phyloP scores from a whole-genome alignment of 768 basidiomycete genomes.

The Lactarius hengduanensis region DNA sequence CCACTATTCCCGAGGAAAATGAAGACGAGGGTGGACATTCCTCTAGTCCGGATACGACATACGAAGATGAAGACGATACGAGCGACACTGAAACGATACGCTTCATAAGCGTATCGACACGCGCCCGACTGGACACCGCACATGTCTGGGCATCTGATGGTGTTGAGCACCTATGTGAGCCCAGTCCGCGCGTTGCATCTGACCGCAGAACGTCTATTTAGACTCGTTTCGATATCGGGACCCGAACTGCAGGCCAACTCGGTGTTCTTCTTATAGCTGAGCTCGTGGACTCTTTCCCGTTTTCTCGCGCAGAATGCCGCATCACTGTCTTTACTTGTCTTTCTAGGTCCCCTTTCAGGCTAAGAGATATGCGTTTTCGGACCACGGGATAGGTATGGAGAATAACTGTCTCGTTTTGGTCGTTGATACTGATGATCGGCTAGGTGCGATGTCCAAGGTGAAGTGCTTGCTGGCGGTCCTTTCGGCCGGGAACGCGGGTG shows the following conservation, averaged over 20 bases:
- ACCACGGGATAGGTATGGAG: background rate
- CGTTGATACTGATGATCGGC: background rate
- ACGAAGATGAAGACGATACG: constrained; percentile 8
- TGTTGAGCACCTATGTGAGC: background rate
- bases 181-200: background rate
- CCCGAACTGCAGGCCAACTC: background rate
- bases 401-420: background rate
- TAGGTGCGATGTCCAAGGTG: constrained; percentile 16
- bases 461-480: constrained; percentile 13
- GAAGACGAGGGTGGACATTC: constrained; percentile 3
- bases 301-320: background rate
- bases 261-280: background rate
- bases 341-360: constrained; percentile 2
- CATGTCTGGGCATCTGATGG: background rate
- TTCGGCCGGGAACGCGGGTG: constrained; percentile 17
- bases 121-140: background rate
- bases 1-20: constrained; percentile 13
- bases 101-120: background rate
- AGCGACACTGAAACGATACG: constrained; percentile 16
- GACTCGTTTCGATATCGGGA: background rate
- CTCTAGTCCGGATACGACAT: background rate
- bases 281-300: constrained; percentile 20
- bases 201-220: constrained; percentile 14
- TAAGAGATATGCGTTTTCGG: background rate
- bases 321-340: constrained; percentile 17